Evolutionary conservation across 2,329 filamentous ascomycete species (phyloP), one percentile per base, ranked within the genome.

Genomic region (Botryotinia calthae): DNA sequence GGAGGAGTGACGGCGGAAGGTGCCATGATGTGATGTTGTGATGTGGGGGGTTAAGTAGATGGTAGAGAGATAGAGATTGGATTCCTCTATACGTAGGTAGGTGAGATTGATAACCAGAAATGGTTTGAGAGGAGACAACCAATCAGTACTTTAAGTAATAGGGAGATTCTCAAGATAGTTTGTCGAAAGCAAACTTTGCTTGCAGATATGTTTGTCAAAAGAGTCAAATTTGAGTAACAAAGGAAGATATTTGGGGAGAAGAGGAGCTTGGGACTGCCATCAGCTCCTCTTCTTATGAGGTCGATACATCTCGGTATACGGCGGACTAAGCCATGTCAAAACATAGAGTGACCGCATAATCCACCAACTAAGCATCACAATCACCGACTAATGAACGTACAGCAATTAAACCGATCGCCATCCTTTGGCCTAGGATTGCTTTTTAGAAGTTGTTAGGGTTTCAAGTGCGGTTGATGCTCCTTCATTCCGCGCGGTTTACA

Each of bases 11-110:
- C 48, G 31, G 72, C 76, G 8, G 78, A 79, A 22, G 77, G 78
- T 63, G 77, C 77, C 77, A 79, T 79, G 69, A 46, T 73, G 31
- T 64, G 18, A 66, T 42, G 25, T 12, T 46, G 12, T 73, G 25
- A 25, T 63, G 8, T 58, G 22, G n/a, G 8, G 12, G n/a, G 37
- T 65, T 34, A 42, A 12, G n/a, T 22, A 56, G 42, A 25, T 1
- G 37, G 20, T 44, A 16, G 18, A 42, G 18, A 28, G 59, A 65
- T 42, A 31, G 61, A 64, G 40, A n/a, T 4, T 44, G 16, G 18
- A 31, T 25, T 70, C 37, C 37, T 61, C 28, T 12, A 8, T 28
- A 28, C 25, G 34, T 75, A 73, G 9, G 31, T 74, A 74, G 4
- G 77, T 51, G 54, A 34, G 22, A 42, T 61, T 48, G 22, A 48